phyloP scores from a whole-genome alignment of 495 filamentous ascomycete genomes.

The Xylona heveae region DNA sequence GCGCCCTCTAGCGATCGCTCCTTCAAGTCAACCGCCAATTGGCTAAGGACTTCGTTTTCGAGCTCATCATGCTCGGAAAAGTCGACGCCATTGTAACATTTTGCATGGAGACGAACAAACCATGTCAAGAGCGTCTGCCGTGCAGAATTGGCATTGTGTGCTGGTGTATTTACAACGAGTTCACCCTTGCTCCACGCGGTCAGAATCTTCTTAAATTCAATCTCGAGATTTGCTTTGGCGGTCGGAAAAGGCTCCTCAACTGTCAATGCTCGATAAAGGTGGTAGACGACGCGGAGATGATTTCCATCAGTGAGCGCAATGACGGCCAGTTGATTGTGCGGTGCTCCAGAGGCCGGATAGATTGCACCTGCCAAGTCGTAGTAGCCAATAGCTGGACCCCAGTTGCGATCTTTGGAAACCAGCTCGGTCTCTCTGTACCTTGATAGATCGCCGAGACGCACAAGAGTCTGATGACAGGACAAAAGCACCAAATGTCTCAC shows the following conservation, averaged over 20 bases:
- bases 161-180: constrained; percentile 22
- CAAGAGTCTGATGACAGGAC: constrained; percentile 67
- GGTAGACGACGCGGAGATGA: constrained; percentile 66
- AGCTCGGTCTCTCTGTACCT: constrained; percentile 66
- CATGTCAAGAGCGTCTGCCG: constrained; percentile 41
- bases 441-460: constrained; percentile 76
- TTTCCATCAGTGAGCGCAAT: constrained; percentile 54
- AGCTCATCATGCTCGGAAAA: constrained; percentile 61
- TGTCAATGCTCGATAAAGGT: constrained; percentile 66
- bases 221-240: constrained; percentile 52
- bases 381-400: constrained; percentile 62
- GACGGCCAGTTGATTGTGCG: constrained; percentile 78
- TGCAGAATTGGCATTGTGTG: constrained; percentile 25
- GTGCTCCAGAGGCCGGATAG: constrained; percentile 53
- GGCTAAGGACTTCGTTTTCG: constrained; percentile 66
- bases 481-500: constrained; percentile 25
- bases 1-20: constrained; percentile 40
- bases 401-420: constrained; percentile 41
- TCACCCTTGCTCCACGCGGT: constrained; percentile 36
- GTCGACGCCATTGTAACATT: constrained; percentile 51
- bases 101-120: constrained; percentile 78
- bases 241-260: constrained; percentile 49
- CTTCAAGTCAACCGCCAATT: constrained; percentile 51
- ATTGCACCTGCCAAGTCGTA: constrained; percentile 66
- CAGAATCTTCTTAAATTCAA: constrained; percentile 56